phyloP scores from a whole-genome alignment of 2,329 filamentous ascomycete genomes.

The Celoporthe dispersa region DNA sequence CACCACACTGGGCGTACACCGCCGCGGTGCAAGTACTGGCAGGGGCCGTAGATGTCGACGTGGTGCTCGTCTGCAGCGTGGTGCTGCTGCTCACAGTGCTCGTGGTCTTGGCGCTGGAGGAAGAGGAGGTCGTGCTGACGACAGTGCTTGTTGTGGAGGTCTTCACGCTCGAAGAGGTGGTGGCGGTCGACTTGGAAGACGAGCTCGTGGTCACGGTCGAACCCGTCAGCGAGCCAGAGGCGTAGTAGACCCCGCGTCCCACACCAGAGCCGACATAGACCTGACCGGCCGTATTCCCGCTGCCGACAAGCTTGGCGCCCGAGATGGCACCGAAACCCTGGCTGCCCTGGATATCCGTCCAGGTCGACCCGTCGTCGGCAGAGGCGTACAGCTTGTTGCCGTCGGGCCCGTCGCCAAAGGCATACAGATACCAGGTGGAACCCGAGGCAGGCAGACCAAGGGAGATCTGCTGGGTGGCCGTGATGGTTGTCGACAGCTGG shows the following conservation, averaged over 20 bases:
- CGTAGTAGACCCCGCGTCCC: slow-evolving; percentile 51
- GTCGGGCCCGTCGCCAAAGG: slow-evolving; percentile 48
- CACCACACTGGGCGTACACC: slow-evolving; percentile 45
- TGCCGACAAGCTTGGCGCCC: slow-evolving; percentile 47
- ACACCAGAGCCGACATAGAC: slow-evolving; percentile 55
- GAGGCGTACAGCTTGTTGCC: slow-evolving; percentile 52
- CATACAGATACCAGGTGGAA: slow-evolving; percentile 51
- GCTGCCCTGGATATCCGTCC: slow-evolving; percentile 52
- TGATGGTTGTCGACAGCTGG: slow-evolving; percentile 42
- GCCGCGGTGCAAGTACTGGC: slow-evolving; percentile 30
- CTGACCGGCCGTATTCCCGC: slow-evolving; percentile 48
- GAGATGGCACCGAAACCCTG: slow-evolving; percentile 51
- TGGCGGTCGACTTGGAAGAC: slow-evolving; percentile 29
- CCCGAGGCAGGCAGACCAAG: slow-evolving; percentile 46
- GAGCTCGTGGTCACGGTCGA: slow-evolving; percentile 23
- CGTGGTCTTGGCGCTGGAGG: slow-evolving; percentile 5
- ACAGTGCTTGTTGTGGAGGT: slow-evolving; percentile 16
- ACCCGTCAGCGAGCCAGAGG: slow-evolving; percentile 33
- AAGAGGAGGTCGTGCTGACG: slow-evolving; percentile 22
- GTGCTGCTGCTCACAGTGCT: slow-evolving; percentile 26
- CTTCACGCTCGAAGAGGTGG: slow-evolving; percentile 20
- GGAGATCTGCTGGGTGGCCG: slow-evolving; percentile 47
- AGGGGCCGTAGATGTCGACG: slow-evolving; percentile 25
- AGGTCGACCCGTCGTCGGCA: slow-evolving; percentile 47
- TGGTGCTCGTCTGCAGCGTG: slow-evolving; percentile 17